Evolutionary conservation across 2,329 filamentous ascomycete genomes (phyloP).

Genomic region (Fusarium anguioides): DNA sequence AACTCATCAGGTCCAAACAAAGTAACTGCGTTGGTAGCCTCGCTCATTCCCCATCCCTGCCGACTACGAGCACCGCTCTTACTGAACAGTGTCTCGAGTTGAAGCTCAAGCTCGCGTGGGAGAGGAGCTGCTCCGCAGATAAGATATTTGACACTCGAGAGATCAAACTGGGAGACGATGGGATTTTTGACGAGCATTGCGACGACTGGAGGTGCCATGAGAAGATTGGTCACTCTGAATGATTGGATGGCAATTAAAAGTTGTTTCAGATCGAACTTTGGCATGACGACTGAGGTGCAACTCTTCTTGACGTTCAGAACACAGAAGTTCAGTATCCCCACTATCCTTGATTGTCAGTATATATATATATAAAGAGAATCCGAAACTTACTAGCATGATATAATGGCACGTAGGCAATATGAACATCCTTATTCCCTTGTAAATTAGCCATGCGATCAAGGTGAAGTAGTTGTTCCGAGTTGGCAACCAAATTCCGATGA

Average conservation of each 20-base stretch:
- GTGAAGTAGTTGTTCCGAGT: slow-evolving; percentile 11
- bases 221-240: neutral
- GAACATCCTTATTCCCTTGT: neutral
- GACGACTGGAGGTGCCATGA: slow-evolving; percentile 7
- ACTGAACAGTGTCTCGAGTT: slow-evolving; percentile 2
- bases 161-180: neutral
- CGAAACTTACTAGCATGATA: slow-evolving; percentile 12
- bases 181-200: neutral
- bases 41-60: slow-evolving; percentile 18
- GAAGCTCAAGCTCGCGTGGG: neutral
- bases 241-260: neutral
- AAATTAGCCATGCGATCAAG: neutral
- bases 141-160: neutral
- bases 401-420: slow-evolving; percentile 5
- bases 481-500: slow-evolving; percentile 11
- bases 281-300: slow-evolving; percentile 7
- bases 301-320: neutral
- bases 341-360: neutral
- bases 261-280: neutral
- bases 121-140: slow-evolving; percentile 14
- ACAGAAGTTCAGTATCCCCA: neutral
- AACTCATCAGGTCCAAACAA: slow-evolving; percentile 12
- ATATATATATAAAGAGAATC: too few relatives aligned
- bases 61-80: neutral
- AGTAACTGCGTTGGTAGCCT: slow-evolving; percentile 1